Evolutionary conservation across 805 yeast genomes (phyloP).

Genomic region (Cyberlindnera meyerae): DNA sequence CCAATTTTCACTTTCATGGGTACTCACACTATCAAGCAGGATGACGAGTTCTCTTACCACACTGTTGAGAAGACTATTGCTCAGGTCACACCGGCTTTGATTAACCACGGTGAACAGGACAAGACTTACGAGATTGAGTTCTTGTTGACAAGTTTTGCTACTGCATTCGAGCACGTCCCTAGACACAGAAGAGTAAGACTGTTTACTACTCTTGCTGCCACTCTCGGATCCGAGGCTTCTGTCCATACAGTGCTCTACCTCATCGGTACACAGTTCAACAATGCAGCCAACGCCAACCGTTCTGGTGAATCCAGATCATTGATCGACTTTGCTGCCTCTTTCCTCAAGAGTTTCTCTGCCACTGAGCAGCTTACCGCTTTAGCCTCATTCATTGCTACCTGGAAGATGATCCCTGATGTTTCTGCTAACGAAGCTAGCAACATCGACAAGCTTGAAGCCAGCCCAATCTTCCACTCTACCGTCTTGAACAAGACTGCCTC

Average conservation of each 20-base stretch:
- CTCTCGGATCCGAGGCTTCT: conserved; percentile 64
- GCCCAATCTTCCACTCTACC: conserved; percentile 61
- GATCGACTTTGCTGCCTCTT: conserved; percentile 66
- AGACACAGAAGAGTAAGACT: conserved; percentile 89
- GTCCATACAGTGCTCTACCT: conserved; percentile 71
- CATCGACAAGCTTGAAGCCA: conserved; percentile 36
- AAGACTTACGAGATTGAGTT: conserved; percentile 70
- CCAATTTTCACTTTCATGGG: conserved; percentile 99
- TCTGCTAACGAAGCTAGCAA: conserved; percentile 14
- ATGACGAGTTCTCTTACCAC: conserved; percentile 89
- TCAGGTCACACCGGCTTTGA: conserved; percentile 86
- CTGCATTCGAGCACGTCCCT: conserved; percentile 94
- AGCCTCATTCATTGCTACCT: conserved; percentile 44
- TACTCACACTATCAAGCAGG: conserved; percentile 93
- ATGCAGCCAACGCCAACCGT: conserved; percentile 49
- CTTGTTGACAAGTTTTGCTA: conserved; percentile 80
- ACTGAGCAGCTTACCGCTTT: conserved; percentile 61
- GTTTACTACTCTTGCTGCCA: conserved; percentile 70
- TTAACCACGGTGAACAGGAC: conserved; percentile 40
- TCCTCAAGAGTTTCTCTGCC: conserved; percentile 63
- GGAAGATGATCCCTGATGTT: conserved; percentile 40
- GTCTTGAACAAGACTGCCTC: conserved; percentile 44
- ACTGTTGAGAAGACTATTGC: conserved; percentile 90
- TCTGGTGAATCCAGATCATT: conserved; percentile 61
- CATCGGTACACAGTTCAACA: conserved; percentile 73